phyloP scores from a whole-genome alignment of 1,284 basidiomycete genomes.

The Ceratobasidium sp. region DNA sequence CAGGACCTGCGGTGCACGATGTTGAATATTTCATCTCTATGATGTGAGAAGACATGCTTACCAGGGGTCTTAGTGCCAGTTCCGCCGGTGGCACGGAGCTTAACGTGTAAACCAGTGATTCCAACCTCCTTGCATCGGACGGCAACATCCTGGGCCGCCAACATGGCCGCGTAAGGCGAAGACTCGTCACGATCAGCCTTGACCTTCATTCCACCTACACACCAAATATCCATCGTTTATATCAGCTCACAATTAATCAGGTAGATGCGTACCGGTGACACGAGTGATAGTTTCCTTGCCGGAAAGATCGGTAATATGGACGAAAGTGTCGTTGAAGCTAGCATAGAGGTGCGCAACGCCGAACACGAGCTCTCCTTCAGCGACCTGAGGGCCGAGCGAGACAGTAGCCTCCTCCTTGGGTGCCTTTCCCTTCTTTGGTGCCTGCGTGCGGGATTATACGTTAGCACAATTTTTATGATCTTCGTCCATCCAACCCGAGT shows the following conservation, averaged over 20 bases:
- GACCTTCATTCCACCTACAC: slow-evolving; percentile 97
- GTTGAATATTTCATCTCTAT: not conserved
- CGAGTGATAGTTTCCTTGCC: slow-evolving; percentile 99
- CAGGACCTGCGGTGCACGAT: slow-evolving; percentile 66
- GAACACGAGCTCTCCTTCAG: slow-evolving; percentile 95
- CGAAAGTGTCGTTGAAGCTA: slow-evolving; percentile 99
- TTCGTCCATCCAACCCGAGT: not conserved
- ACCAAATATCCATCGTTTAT: slow-evolving; percentile 28
- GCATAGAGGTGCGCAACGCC: slow-evolving; percentile 98
- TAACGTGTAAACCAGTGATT: slow-evolving; percentile 97
- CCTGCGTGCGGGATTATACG: slow-evolving; percentile 59
- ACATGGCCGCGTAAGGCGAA: slow-evolving; percentile 99
- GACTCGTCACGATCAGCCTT: slow-evolving; percentile 99
- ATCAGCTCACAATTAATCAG: not conserved
- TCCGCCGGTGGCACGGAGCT: slow-evolving; percentile 98
- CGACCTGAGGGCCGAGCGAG: slow-evolving; percentile 92
- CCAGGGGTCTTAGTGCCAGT: slow-evolving; percentile 99
- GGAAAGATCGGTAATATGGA: slow-evolving; percentile 98
- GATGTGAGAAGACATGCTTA: slow-evolving; percentile 2
- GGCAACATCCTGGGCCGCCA: slow-evolving; percentile 98
- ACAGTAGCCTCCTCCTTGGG: slow-evolving; percentile 85
- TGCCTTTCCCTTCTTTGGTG: slow-evolving; percentile 84
- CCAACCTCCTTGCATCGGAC: slow-evolving; percentile 98
- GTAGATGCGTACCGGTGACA: slow-evolving; percentile 82
- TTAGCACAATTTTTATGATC: not conserved